Evolutionary conservation across 768 basidiomycete genomes (phyloP).

Genomic region (Pisolithus orientalis): DNA sequence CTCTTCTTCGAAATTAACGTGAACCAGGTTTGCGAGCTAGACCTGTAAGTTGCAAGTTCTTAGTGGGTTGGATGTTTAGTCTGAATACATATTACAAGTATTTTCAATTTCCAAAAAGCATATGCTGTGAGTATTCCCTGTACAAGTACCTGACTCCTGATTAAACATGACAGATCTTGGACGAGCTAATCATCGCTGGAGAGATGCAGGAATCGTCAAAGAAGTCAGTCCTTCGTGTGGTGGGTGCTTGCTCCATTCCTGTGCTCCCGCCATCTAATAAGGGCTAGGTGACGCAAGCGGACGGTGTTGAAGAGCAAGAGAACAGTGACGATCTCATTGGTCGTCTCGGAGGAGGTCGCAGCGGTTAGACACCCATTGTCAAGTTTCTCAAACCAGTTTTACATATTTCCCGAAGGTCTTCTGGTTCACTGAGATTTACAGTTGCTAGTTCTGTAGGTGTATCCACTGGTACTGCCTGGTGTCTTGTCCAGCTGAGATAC

Average conservation of each 20-base stretch:
- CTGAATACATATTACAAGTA: conserved; percentile 38
- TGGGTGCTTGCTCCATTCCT: conserved; percentile 19
- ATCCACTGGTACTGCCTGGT: neutral
- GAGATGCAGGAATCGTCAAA: conserved; percentile 93
- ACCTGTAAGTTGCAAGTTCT: conserved; percentile 53
- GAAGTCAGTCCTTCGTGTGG: conserved; percentile 57
- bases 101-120: conserved; percentile 97
- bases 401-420: conserved; percentile 21
- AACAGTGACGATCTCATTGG: conserved; percentile 77
- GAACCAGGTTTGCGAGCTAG: conserved; percentile 78
- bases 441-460: neutral
- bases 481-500: no score
- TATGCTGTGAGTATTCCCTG: conserved; percentile 59
- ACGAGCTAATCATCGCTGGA: conserved; percentile 90
- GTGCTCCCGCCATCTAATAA: neutral
- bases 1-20: conserved; percentile 1
- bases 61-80: neutral
- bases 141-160: neutral
- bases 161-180: conserved; percentile 56
- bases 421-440: conserved; percentile 18
- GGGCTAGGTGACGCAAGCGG: conserved; percentile 77
- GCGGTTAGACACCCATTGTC: conserved; percentile 41
- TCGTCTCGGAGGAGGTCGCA: conserved; percentile 60
- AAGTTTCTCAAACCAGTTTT: neutral
- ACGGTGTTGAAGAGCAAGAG: conserved; percentile 80